Evolutionary conservation across 106 monocot species (phyloP), one percentile per base, ranked within the genome.

Genomic region (Amphibolis antarctica): DNA sequence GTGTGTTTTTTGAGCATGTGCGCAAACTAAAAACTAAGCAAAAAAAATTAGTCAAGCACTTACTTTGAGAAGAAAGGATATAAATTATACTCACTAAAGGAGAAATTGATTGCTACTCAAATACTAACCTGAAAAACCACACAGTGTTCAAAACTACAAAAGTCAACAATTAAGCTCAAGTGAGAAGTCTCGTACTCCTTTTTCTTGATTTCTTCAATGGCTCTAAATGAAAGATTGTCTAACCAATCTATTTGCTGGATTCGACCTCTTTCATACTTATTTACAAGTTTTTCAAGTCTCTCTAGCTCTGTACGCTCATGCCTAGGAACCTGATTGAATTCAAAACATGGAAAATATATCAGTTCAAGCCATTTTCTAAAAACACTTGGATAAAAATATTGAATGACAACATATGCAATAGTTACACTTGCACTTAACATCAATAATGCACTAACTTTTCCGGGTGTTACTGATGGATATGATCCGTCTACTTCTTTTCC

Each of bases 161-260:
- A 98, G 56, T 90, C 86, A 53, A 98, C 80, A 46, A 90, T 75
- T 19, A 98, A 71, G 62, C 86, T 86, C 42, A 87, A 71, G 56
- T 76, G 76, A 31, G 90, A 90, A 70, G 80, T 84, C 54, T 74
- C 84, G 61, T 66, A 71, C 63, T 90, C 86, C 60, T 59, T 82
- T 67, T 90, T 84, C 75, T 85, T 90, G 55, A 85, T 71, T 71
- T 90, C 80, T 19, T 98, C 96, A 22, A 90, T 61, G 42, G 90
- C 74, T 74, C 70, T 85, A 66, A 98, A 85, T 36, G 86, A 60
- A 30, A 86, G 82, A 44, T 67, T 79, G 71, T 98, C 96, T 18
- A 98, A 59, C 96, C 96, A 98, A 78, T 98, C 96, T 66, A 98
- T 85, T 17, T 82, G 73, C 31, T 78, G 90, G 69, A 90, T 90